Conservation (phyloP, 1,284 basidiomycete species). For the Clitocybe nebularis region DNA sequence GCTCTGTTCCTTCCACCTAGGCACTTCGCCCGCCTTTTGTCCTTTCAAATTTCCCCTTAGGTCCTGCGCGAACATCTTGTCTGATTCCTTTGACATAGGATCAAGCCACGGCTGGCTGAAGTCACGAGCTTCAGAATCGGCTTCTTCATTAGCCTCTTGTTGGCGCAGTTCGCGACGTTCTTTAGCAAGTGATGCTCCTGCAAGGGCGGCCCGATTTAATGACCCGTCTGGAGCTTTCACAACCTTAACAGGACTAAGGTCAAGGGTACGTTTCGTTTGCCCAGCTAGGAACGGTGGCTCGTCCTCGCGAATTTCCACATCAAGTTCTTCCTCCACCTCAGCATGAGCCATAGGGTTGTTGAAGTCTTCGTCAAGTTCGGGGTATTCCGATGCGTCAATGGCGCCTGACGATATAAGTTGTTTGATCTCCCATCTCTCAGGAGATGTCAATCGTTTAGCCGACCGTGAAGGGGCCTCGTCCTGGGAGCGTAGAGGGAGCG, state of each 20-base stretch:
- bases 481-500: constrained; percentile 55
- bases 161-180: constrained; percentile 93
- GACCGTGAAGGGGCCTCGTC: constrained; percentile 60
- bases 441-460: constrained; percentile 91
- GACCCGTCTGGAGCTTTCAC: constrained; percentile 94
- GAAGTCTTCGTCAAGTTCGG: constrained; percentile 92
- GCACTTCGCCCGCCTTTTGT: constrained; percentile 78
- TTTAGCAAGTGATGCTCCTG: constrained; percentile 90
- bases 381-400: constrained; percentile 91
- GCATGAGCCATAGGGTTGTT: constrained; percentile 72
- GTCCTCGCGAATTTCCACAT: constrained; percentile 96
- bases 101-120: constrained; percentile 96
- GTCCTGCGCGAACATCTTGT: constrained; percentile 93
- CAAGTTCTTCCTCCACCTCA: constrained; percentile 93
- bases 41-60: constrained; percentile 79
- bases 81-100: constrained; percentile 89
- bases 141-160: constrained; percentile 92
- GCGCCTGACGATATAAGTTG: constrained; percentile 96
- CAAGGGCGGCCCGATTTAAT: constrained; percentile 91
- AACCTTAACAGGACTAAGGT: constrained; percentile 96
- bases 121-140: constrained; percentile 91
- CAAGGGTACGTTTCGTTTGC: constrained; percentile 92
- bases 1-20: constrained; percentile 89
- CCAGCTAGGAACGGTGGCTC: constrained; percentile 96
- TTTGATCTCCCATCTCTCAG: constrained; percentile 99